Evolutionary conservation across 192 early-diverging fungal species (phyloP).

Genomic region (Spizellomyces sp.): DNA sequence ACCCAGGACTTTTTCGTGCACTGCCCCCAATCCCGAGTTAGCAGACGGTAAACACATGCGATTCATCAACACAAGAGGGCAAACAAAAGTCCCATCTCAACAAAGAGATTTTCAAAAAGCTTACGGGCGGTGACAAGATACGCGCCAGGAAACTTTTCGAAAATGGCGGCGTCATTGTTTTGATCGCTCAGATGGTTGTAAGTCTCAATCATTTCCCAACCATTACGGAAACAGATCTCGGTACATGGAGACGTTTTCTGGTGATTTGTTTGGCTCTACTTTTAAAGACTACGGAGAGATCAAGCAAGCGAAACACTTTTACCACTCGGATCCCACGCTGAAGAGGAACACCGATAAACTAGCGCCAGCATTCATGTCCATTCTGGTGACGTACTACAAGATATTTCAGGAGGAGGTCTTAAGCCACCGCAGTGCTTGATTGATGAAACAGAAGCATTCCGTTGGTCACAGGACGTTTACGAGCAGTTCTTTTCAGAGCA

Average conservation of each 20-base stretch:
- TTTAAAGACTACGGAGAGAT: not conserved
- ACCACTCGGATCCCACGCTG: not conserved
- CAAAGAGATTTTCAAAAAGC: slow-evolving; percentile 14
- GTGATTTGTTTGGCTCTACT: not conserved
- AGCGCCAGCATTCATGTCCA: slow-evolving; percentile 15
- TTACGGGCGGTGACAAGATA: slow-evolving; percentile 3
- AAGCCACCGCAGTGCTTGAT: not conserved
- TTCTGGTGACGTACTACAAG: slow-evolving; percentile 7
- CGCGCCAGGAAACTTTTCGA: slow-evolving; percentile 7
- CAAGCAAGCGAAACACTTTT: not conserved
- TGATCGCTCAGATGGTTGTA: slow-evolving; percentile 2
- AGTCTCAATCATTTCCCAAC: slow-evolving; percentile 7
- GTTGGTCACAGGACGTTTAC: not conserved
- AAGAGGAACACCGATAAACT: not conserved
- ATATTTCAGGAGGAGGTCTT: slow-evolving; percentile 2
- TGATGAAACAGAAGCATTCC: not conserved
- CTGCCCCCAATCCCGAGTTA: slow-evolving; percentile 3
- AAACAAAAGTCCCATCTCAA: not conserved
- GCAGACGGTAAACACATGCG: slow-evolving; percentile 15
- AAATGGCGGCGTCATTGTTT: slow-evolving; percentile 2
- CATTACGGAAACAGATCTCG: slow-evolving; percentile 5
- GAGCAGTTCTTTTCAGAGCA: not conserved
- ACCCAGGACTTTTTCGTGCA: not conserved
- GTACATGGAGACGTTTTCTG: slow-evolving; percentile 3
- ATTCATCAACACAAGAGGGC: slow-evolving; percentile 5